Evolutionary conservation across 441 rosid genomes (phyloP), one percentile per base, ranked within the genome.

Genomic region (Mallotus repandus): DNA sequence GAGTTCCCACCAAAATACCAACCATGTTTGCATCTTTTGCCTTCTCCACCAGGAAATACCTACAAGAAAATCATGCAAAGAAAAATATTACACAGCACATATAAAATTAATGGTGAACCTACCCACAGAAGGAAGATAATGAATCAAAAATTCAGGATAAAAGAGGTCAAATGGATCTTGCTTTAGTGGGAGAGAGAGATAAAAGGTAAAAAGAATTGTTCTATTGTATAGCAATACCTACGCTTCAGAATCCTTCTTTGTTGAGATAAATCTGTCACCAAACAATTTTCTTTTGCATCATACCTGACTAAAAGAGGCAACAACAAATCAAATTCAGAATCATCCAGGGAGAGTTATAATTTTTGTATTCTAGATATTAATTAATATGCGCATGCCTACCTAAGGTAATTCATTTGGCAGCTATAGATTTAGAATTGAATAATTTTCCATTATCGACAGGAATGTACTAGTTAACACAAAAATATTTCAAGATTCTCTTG

Each of bases 21-120:
- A 95, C 80, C 64, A 92, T 88, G 79, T 89, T 91, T 54, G 97
- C 96, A 89, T 95, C 99, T 76, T 91, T 95, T 73, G 99, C 99
- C 81, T 89, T 95, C 86, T 95, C 99, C 81, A 92, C 97, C 60
- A 92, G 81, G 82, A 83, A 92, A 82, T 92, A 95, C 82, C 99
- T 95, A 86, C 76, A 86, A 57, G 74, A 80, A 72, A 75, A n/a
- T 25, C 63, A 35, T 25, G 53, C 35, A 32, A 46, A 48, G 43
- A 38, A 54, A 54, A 65, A 62, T 19, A 16, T 69, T 16, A n/a
- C 50, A 71, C 32, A 56, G 45, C 19, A 10, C 13, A 70, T 21
- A 73, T 4, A 14, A 66, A 8, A 64, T 21, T 43, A 52, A 55
- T 46, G 52, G 66, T 15, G 38, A 8, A 50, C 12, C 38, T n/a